Evolutionary conservation across 2,329 filamentous ascomycete genomes (phyloP).

Genomic region (Penicillium palitans): DNA sequence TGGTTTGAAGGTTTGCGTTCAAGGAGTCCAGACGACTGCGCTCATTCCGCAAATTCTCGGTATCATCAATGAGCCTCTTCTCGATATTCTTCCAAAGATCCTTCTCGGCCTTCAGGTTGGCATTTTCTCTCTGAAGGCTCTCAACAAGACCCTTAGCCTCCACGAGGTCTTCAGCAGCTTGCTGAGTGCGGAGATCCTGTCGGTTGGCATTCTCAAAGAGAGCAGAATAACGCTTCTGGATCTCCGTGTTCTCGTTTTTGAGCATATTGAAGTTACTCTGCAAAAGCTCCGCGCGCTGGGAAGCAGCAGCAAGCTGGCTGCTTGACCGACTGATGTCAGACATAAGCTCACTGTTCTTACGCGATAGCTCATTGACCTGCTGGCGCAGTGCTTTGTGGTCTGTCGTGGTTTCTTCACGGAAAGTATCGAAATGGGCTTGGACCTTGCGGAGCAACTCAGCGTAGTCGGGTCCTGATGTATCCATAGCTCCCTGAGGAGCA

Average conservation of each 20-base stretch:
- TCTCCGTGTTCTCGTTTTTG: constrained; percentile 78
- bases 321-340: constrained; percentile 76
- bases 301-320: constrained; percentile 78
- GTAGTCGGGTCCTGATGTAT: constrained; percentile 62
- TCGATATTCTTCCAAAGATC: constrained; percentile 93
- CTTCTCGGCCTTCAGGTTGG: constrained; percentile 93
- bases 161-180: constrained; percentile 88
- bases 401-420: constrained; percentile 78
- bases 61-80: constrained; percentile 82
- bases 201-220: constrained; percentile 82
- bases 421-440: constrained; percentile 84
- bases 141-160: constrained; percentile 80
- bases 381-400: constrained; percentile 81
- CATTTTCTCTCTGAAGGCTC: constrained; percentile 83
- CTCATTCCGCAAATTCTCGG: constrained; percentile 80
- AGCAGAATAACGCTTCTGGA: constrained; percentile 77
- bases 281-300: constrained; percentile 83
- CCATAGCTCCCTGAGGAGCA: constrained; percentile 48
- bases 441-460: constrained; percentile 80
- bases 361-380: constrained; percentile 77
- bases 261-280: constrained; percentile 83
- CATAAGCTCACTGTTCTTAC: constrained; percentile 79
- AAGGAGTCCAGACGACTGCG: constrained; percentile 79
- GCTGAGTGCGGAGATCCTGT: constrained; percentile 85
- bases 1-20: constrained; percentile 78